Percentiles rank a stretch among this genome's conserved stretches.
phyloP scores from a whole-genome alignment of 495 filamentous ascomycete species.

The Massariosphaeria phaeospora region DNA sequence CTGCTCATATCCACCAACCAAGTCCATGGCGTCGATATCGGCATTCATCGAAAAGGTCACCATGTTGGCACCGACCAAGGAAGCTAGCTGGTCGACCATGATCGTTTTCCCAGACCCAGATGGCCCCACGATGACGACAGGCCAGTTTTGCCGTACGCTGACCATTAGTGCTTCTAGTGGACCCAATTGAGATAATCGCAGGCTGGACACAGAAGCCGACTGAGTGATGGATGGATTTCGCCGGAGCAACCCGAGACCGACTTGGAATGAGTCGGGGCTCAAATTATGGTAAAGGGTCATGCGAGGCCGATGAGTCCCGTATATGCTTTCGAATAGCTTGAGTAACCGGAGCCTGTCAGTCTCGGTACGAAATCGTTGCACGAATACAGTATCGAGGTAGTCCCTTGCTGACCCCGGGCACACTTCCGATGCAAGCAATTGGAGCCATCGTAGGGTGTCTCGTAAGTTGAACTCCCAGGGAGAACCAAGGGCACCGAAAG shows the following conservation, averaged over 20 bases:
- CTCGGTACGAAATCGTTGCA: slow-evolving; percentile 75
- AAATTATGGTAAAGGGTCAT: slow-evolving; percentile 59
- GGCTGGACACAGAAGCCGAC: neutral
- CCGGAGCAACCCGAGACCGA: slow-evolving; percentile 67
- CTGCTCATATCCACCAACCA: slow-evolving; percentile 96
- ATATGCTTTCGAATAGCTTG: slow-evolving; percentile 56
- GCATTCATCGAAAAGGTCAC: slow-evolving; percentile 79
- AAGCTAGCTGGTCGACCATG: slow-evolving; percentile 72
- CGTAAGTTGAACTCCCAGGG: slow-evolving; percentile 98
- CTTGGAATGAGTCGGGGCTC: slow-evolving; percentile 63
- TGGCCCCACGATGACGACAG: slow-evolving; percentile 79
- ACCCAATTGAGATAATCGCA: slow-evolving; percentile 50
- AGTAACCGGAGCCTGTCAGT: slow-evolving; percentile 61
- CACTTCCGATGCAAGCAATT: slow-evolving; percentile 58
- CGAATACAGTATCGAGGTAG: slow-evolving; percentile 76
- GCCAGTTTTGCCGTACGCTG: slow-evolving; percentile 78
- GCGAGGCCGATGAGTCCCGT: slow-evolving; percentile 42
- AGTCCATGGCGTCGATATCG: slow-evolving; percentile 92
- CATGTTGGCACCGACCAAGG: slow-evolving; percentile 63
- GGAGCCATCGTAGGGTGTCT: slow-evolving; percentile 85
- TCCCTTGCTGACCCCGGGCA: slow-evolving; percentile 52
- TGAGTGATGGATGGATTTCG: slow-evolving; percentile 44
- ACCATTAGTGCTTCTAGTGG: slow-evolving; percentile 81
- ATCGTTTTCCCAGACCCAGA: slow-evolving; percentile 83
- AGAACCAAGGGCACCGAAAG: slow-evolving; percentile 72